These are phyloP conservation scores for Pterocarpus santalinus DNA, from an alignment of 306 rosid genomes.

Conservation along the genomic window DNA sequence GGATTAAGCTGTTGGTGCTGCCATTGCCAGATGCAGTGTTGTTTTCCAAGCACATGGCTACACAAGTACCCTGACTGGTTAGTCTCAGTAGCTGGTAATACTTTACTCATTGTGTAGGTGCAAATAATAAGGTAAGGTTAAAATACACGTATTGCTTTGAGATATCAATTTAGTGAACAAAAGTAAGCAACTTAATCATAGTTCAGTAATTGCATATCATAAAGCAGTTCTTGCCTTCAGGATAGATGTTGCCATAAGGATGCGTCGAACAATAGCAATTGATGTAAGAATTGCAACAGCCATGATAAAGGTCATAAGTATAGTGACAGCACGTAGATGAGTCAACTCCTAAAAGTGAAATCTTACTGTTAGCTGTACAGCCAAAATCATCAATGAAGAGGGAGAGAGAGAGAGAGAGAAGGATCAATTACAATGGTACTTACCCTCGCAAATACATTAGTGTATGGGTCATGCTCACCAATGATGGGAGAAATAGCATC, in stretches of 20 bases:
- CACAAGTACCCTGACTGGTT: not conserved
- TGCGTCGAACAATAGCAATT: slow-evolving; percentile 90
- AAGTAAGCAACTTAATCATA: slow-evolving; percentile 11
- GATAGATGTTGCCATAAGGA: slow-evolving; percentile 98
- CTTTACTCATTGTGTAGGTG: not conserved
- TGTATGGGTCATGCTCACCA: slow-evolving; percentile 88
- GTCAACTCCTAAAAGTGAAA: slow-evolving; percentile 76
- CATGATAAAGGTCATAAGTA: slow-evolving; percentile 88
- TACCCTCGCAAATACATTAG: slow-evolving; percentile 86
- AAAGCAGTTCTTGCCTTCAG: slow-evolving; percentile 76
- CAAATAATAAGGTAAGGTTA: not conserved
- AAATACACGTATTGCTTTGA: not conserved
- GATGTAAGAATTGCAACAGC: slow-evolving; percentile 85
- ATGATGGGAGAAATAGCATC: slow-evolving; percentile 90
- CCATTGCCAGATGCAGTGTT: slow-evolving; percentile 15
- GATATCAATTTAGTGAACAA: slow-evolving; percentile 22
- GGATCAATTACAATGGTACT: slow-evolving; percentile 48
- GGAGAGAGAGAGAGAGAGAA: not conserved
- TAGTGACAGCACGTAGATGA: slow-evolving; percentile 82
- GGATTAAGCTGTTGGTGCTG: not conserved
- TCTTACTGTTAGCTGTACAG: slow-evolving; percentile 14
- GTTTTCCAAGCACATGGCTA: not conserved
- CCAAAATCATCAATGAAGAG: slow-evolving; percentile 26
- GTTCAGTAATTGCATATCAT: slow-evolving; percentile 30
- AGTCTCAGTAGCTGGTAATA: not conserved